These are phyloP conservation scores for Lojkania enalia DNA, from an alignment of 2,329 filamentous ascomycete genomes.

Conservation along the genomic window DNA sequence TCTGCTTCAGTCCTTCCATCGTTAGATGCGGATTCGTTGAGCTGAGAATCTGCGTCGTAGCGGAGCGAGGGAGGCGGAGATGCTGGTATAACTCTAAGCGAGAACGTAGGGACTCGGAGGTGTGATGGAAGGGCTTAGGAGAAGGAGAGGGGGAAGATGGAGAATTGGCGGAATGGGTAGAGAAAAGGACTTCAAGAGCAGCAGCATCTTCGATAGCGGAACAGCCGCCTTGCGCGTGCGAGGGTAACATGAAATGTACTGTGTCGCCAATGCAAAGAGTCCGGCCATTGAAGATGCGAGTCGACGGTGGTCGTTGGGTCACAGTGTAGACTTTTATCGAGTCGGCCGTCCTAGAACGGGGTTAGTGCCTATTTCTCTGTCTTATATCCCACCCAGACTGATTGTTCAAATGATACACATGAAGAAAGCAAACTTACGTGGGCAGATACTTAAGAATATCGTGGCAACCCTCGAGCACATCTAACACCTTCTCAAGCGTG, in stretches of 20 bases:
- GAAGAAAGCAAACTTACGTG: background rate
- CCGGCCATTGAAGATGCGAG: slow-evolving; percentile 2
- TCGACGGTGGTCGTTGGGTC: slow-evolving; percentile 14
- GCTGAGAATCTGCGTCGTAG: slow-evolving; percentile 18
- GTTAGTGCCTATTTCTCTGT: no score
- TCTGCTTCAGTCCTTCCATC: slow-evolving; percentile 11
- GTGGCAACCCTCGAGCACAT: slow-evolving; percentile 8
- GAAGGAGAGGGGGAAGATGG: background rate
- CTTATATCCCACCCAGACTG: no score
- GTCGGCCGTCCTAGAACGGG: slow-evolving; percentile 1
- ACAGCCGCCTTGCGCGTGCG: slow-evolving; percentile 18
- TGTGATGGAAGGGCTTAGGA: background rate
- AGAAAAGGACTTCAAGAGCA: slow-evolving; percentile 16
- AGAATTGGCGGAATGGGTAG: background rate
- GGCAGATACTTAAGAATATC: slow-evolving; percentile 10
- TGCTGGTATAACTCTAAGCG: slow-evolving; percentile 10
- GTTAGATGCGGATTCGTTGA: slow-evolving; percentile 13
- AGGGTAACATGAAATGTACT: slow-evolving; percentile 20
- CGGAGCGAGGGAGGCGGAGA: slow-evolving; percentile 15
- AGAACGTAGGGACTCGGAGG: slow-evolving; percentile 1
- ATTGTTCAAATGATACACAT: no score
- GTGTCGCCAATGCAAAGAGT: slow-evolving; percentile 17
- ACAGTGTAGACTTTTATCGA: slow-evolving; percentile 20
- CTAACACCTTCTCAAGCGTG: slow-evolving; percentile 12
- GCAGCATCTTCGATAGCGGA: slow-evolving; percentile 19